A percentile compares a stretch with the other conserved stretches of the same genome.
phyloP scores from a whole-genome alignment of 2,329 filamentous ascomycete genomes.

The Diplodia sapinea region DNA sequence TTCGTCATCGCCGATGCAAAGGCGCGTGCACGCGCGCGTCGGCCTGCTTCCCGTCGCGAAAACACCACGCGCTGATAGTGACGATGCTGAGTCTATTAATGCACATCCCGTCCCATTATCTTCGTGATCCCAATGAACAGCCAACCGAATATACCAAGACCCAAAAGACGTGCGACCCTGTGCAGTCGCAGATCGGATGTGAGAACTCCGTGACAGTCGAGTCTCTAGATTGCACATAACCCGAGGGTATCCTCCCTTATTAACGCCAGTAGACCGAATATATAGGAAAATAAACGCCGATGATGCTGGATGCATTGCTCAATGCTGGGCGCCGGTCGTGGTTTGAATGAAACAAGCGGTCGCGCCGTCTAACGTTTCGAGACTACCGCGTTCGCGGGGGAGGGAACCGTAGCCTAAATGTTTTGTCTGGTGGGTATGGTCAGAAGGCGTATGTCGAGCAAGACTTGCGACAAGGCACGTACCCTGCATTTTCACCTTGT shows the following conservation, averaged over 20 bases:
- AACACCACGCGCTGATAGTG: background rate
- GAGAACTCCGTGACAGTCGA: slow-evolving; percentile 17
- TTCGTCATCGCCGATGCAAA: slow-evolving; percentile 23
- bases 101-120: slow-evolving; percentile 8
- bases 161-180: slow-evolving; percentile 6
- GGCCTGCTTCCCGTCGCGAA: slow-evolving; percentile 19
- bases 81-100: slow-evolving; percentile 23
- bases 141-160: slow-evolving; percentile 2
- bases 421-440: slow-evolving; percentile 48
- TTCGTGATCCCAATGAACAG: slow-evolving; percentile 20
- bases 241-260: slow-evolving; percentile 29
- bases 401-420: slow-evolving; percentile 54
- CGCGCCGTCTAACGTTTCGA: slow-evolving; percentile 40
- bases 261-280: slow-evolving; percentile 21
- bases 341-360: slow-evolving; percentile 7
- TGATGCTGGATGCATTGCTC: slow-evolving; percentile 16
- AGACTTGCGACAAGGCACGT: slow-evolving; percentile 36
- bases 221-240: slow-evolving; percentile 10
- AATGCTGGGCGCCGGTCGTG: background rate
- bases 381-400: slow-evolving; percentile 38
- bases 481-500: slow-evolving; percentile 69
- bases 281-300: slow-evolving; percentile 19
- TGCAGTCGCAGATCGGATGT: background rate
- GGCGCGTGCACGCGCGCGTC: slow-evolving; percentile 10
- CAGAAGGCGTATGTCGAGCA: background rate